Evolutionary conservation across 1,284 basidiomycete genomes (phyloP).

Genomic region (Dichomitus squalens): DNA sequence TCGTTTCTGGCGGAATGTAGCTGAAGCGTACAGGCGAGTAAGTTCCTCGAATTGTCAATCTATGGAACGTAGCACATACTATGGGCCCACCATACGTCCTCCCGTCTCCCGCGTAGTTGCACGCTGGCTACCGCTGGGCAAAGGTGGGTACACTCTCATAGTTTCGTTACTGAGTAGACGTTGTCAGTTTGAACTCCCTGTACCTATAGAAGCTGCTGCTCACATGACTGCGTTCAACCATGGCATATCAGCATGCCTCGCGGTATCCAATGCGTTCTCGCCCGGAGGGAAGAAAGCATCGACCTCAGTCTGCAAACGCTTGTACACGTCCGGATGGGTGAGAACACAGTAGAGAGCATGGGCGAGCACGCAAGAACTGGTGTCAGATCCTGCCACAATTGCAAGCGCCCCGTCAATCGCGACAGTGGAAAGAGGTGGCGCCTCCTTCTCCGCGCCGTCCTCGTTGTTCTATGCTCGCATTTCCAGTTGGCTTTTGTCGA

Average conservation of each 20-base stretch:
- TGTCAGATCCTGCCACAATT: slow-evolving; percentile 35
- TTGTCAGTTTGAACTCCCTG: neutral
- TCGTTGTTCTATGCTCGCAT: slow-evolving; percentile 20
- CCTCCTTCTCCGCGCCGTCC: slow-evolving; percentile 12
- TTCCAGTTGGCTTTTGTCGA: neutral
- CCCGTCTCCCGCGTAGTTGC: slow-evolving; percentile 31
- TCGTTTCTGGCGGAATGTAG: slow-evolving; percentile 30
- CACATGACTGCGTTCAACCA: slow-evolving; percentile 37
- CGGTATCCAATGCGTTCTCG: slow-evolving; percentile 28
- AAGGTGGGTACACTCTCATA: slow-evolving; percentile 54
- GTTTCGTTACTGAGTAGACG: slow-evolving; percentile 53
- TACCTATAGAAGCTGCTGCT: slow-evolving; percentile 11
- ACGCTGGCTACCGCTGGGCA: slow-evolving; percentile 54
- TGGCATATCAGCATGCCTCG: slow-evolving; percentile 27
- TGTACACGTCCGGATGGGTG: slow-evolving; percentile 17
- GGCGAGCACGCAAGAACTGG: slow-evolving; percentile 27
- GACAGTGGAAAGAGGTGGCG: slow-evolving; percentile 11
- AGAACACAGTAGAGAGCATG: slow-evolving; percentile 27
- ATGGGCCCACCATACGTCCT: slow-evolving; percentile 22
- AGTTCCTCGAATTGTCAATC: no score
- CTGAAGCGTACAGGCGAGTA: slow-evolving; percentile 7
- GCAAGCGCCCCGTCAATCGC: slow-evolving; percentile 19
- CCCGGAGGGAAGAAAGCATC: slow-evolving; percentile 30
- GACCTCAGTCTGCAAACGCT: slow-evolving; percentile 30
- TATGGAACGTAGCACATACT: slow-evolving; percentile 26